phyloP scores from a whole-genome alignment of 768 basidiomycete genomes.

The Dioszegia hungarica region DNA sequence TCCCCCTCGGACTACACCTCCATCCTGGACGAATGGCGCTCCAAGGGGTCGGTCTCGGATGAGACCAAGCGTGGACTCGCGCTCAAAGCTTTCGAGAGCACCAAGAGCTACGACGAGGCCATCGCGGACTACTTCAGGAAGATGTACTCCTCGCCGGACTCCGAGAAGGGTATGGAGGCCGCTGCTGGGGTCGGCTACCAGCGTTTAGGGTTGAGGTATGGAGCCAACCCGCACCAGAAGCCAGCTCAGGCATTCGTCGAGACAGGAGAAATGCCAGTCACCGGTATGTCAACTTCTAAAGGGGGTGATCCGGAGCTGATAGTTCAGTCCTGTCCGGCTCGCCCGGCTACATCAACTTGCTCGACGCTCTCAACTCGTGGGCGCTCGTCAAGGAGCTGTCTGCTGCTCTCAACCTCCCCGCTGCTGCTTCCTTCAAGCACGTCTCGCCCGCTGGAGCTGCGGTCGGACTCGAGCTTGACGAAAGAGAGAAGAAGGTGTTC shows the following conservation, averaged over 20 bases:
- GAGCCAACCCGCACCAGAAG: conserved; percentile 97
- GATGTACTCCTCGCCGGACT: conserved; percentile 82
- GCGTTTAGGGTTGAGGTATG: conserved; percentile 81
- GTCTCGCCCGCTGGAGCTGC: conserved; percentile 97
- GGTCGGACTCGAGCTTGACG: conserved; percentile 71
- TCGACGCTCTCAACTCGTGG: conserved; percentile 95
- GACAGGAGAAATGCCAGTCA: conserved; percentile 85
- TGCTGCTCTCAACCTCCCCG: conserved; percentile 78
- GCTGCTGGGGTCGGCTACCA: conserved; percentile 62
- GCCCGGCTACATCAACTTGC: conserved; percentile 96
- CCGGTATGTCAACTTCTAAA: conserved; percentile 55
- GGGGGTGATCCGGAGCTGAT: conserved; percentile 4
- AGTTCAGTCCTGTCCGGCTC: conserved; percentile 76
- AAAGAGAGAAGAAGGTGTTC: conserved; percentile 86
- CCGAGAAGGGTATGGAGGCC: conserved; percentile 57
- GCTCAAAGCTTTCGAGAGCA: conserved; percentile 95
- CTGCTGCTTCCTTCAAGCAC: conserved; percentile 98
- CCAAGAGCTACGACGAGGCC: conserved; percentile 87
- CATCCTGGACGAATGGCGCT: conserved; percentile 72
- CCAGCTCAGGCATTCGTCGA: conserved; percentile 94
- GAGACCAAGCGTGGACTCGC: conserved; percentile 72
- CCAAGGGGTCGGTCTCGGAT: conserved; percentile 68
- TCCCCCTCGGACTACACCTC: conserved; percentile 66
- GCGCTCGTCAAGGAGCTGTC: conserved; percentile 92
- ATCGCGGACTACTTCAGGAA: conserved; percentile 95